These are phyloP conservation scores for Penicillium paxilli DNA, from an alignment of 495 filamentous ascomycete genomes.

Conservation along the genomic window DNA sequence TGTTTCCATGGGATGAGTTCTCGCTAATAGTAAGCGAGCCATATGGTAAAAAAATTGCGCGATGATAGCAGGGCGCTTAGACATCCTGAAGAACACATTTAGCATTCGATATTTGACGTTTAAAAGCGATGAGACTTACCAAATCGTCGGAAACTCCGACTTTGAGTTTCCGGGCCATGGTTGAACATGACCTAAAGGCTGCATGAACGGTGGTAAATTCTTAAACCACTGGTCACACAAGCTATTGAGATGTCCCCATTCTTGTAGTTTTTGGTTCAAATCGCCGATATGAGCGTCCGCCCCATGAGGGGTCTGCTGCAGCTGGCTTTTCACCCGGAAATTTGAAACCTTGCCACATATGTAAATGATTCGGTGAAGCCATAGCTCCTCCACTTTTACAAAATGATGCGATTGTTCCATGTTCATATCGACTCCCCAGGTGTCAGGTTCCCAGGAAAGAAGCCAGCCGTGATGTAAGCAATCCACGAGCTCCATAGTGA, in stretches of 20 bases:
- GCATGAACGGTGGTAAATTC: conserved; percentile 79
- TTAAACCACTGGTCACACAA: conserved; percentile 82
- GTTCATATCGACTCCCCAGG: conserved; percentile 88
- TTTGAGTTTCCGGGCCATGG: conserved; percentile 65
- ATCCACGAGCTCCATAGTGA: conserved; percentile 84
- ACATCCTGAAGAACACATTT: conserved; percentile 56
- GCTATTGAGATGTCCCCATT: conserved; percentile 74
- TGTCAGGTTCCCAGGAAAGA: conserved; percentile 86
- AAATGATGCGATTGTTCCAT: conserved; percentile 50
- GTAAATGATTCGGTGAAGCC: conserved; percentile 88
- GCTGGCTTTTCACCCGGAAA: conserved; percentile 69
- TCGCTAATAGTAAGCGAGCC: conserved; percentile 74
- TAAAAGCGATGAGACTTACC: conserved; percentile 50
- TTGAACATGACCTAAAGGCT: conserved; percentile 74
- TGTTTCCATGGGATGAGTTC: conserved; percentile 69
- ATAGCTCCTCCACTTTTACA: conserved; percentile 72
- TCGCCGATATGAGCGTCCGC: conserved; percentile 50
- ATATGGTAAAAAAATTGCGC: conserved; percentile 92
- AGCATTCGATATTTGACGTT: neutral
- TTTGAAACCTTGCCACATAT: conserved; percentile 86
- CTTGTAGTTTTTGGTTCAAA: conserved; percentile 62
- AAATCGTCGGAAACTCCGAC: conserved; percentile 84
- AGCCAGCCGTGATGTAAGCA: conserved; percentile 88
- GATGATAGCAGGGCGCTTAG: conserved; percentile 77
- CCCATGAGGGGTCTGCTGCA: conserved; percentile 57